Percentiles rank a stretch among this genome's conserved stretches.
phyloP scores from a whole-genome alignment of 2,329 filamentous ascomycete genomes.

The Alternaria alternata region DNA sequence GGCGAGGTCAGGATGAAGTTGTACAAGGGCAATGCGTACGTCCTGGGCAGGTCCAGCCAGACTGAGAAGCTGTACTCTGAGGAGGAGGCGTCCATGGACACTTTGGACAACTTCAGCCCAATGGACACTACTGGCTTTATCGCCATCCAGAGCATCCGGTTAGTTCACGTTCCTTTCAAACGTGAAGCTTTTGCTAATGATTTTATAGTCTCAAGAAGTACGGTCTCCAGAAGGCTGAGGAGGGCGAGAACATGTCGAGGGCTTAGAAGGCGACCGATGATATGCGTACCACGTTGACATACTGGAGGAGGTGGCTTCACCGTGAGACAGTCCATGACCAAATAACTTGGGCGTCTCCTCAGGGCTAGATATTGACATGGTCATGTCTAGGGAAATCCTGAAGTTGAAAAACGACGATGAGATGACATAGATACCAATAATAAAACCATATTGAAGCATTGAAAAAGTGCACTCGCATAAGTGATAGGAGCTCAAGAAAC shows the following conservation, averaged over 20 bases:
- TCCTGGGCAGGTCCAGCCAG: conserved; percentile 67
- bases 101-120: conserved; percentile 72
- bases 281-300: background rate
- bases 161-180: background rate
- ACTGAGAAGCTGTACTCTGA: conserved; percentile 75
- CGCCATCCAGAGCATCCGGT: conserved; percentile 69
- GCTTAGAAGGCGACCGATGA: conserved; percentile 19
- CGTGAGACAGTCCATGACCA: background rate
- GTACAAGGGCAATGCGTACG: conserved; percentile 72
- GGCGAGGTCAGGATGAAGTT: conserved; percentile 66
- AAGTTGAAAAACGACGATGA: background rate
- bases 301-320: background rate
- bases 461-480: background rate
- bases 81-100: conserved; percentile 74
- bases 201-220: conserved; percentile 51
- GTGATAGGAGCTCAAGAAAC: background rate
- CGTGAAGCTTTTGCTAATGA: background rate
- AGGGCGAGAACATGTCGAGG: conserved; percentile 41
- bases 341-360: background rate
- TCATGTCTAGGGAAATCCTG: background rate
- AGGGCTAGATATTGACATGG: background rate
- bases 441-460: background rate
- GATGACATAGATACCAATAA: conserved; percentile 3
- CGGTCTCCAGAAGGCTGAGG: conserved; percentile 49
- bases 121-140: conserved; percentile 74